Evolutionary conservation across 169 alveolate genomes (phyloP), one percentile per base, ranked within the genome.

Genomic region (Eimeria tenella): DNA sequence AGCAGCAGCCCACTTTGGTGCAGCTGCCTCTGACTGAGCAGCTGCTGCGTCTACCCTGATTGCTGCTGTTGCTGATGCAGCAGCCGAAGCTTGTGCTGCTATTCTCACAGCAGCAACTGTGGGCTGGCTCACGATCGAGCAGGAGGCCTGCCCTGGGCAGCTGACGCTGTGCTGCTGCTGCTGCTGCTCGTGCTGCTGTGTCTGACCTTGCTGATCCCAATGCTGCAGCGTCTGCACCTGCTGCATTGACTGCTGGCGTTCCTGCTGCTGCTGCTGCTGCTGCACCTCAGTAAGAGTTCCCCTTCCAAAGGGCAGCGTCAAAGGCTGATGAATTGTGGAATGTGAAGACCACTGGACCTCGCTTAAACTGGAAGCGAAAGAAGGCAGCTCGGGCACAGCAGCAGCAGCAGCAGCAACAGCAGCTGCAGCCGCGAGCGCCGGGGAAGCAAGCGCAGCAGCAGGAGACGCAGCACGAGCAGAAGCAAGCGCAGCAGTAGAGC

Each of bases 121-220:
- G 42, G 42, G 42, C 42, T 31, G 42, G 42, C 42, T 31, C 42
- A 31, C 42, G 42, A 31, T 0, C 2, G 42, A 31, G 42, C 42
- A 31, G 42, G 42, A 31, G 42, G 42, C 42, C 31, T 50, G 62
- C 84, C 52, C 25, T 17, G 5, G 63, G 58, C 25, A 31, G 63
- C 60, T 74, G 84, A 21, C 21, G 84, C 84, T 42, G 84, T 74
- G 56, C 63, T 74, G 84, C 84, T 8, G 84, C 52, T 42, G 84
- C 84, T 42, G 56, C 31, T 74, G 62, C 62, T 8, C 60, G 6
- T 13, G 56, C 84, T 74, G 63, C 31, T 74, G 63, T 23, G 7
- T 49, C 56, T 2, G 84, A 52, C 17, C 31, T 13, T 42, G 84
- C n/a, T 74, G 62, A 10, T 8, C 31, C 62, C 11, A 10, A 7